A percentile compares a stretch with the other conserved stretches of the same genome.
phyloP scores from a whole-genome alignment of 139 green algal genomes.

The Chlamydomonas schloesseri region DNA sequence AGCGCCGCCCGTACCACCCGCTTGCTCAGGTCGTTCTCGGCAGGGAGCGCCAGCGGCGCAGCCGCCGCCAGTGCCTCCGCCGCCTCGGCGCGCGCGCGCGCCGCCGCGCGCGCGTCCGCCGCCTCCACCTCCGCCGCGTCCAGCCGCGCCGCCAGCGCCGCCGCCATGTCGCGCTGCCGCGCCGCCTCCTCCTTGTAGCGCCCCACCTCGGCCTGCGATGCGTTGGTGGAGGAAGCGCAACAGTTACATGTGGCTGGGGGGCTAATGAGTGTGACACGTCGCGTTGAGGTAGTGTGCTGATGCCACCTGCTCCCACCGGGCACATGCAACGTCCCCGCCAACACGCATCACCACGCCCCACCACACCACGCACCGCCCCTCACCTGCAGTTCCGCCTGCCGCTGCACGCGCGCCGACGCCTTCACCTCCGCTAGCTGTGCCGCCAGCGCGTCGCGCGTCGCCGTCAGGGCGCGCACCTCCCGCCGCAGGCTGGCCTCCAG shows the following conservation, averaged over 20 bases:
- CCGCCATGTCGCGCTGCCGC: conserved; percentile 6
- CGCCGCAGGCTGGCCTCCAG: conserved; percentile 10
- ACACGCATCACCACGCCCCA: neutral
- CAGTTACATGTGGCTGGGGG: too few species aligned
- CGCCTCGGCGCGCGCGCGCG: neutral
- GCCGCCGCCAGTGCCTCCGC: neutral
- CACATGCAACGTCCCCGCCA: too few species aligned
- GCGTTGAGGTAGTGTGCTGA: too few species aligned
- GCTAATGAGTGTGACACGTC: too few species aligned
- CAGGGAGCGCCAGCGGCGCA: conserved; percentile 12
- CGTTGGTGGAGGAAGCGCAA: too few species aligned
- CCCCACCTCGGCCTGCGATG: conserved; percentile 7
- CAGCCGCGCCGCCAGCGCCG: neutral
- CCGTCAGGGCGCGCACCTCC: conserved; percentile 20
- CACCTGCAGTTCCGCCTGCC: conserved; percentile 27
- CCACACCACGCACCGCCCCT: neutral
- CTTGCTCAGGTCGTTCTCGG: conserved; percentile 19
- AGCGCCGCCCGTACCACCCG: conserved; percentile 8
- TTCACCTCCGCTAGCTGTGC: conserved; percentile 21
- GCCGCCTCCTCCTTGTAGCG: neutral
- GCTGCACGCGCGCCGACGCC: neutral
- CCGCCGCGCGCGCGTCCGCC: neutral
- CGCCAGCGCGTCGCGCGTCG: conserved; percentile 34
- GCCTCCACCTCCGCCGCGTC: conserved; percentile 39
- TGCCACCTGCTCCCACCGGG: too few species aligned